Percentiles rank a stretch among this genome's conserved stretches.
phyloP scores from a whole-genome alignment of 345 rosid genomes.

The Eucalyptus polyanthemos region DNA sequence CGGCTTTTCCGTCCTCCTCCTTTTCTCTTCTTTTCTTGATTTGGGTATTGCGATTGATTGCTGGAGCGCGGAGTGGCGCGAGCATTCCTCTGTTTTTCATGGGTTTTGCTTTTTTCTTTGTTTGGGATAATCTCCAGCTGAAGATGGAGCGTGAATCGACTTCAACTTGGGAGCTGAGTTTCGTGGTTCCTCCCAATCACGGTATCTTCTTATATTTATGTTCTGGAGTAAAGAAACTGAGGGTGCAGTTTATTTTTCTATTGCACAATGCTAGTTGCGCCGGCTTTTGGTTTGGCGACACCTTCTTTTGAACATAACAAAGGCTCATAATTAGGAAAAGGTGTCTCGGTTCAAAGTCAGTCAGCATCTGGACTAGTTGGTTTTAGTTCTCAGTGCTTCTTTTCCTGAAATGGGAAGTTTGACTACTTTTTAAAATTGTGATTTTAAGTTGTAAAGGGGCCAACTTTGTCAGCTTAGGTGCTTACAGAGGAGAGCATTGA shows the following conservation, averaged over 20 bases:
- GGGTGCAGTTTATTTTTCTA: background rate
- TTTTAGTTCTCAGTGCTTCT: background rate
- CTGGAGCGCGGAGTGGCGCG: background rate
- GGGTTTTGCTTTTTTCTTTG: background rate
- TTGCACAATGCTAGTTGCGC: background rate
- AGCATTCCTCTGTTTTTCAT: background rate
- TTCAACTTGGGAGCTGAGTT: slow-evolving; percentile 84
- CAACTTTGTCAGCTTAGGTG: background rate
- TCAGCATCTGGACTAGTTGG: background rate
- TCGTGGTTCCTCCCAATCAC: slow-evolving; percentile 96
- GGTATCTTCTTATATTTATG: slow-evolving; percentile 16
- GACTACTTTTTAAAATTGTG: background rate
- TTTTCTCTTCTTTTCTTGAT: background rate
- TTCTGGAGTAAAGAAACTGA: background rate
- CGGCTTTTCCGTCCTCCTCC: background rate
- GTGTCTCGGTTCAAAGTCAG: background rate
- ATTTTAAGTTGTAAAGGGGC: background rate
- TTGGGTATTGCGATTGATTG: background rate
- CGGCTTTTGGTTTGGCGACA: background rate
- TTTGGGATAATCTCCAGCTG: slow-evolving; percentile 24
- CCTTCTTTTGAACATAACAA: background rate
- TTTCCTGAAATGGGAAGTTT: background rate
- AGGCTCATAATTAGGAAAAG: background rate
- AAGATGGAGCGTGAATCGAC: slow-evolving; percentile 87
- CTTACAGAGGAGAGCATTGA: background rate